These are phyloP conservation scores for Cynara cardunculus DNA, from an alignment of 129 eudicot genomes.

Conservation along the genomic window DNA sequence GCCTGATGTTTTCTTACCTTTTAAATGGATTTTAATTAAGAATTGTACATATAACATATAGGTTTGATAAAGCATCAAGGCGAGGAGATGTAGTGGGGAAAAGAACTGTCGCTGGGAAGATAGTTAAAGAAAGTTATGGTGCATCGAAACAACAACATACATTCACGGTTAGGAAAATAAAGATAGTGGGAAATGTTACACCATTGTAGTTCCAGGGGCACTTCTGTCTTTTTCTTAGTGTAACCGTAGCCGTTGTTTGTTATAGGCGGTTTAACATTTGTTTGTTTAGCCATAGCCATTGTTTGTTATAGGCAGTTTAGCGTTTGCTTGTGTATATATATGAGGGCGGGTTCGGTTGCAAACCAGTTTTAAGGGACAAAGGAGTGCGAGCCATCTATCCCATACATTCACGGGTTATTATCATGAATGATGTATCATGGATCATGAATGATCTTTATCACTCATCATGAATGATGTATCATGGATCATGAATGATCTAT, in stretches of 20 bases:
- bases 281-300: neutral
- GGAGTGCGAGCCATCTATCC: too few species aligned
- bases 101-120: slow-evolving; percentile 74
- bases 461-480: too few species aligned
- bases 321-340: neutral
- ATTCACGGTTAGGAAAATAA: slow-evolving; percentile 58
- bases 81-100: slow-evolving; percentile 40
- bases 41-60: slow-evolving; percentile 1
- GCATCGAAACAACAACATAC: slow-evolving; percentile 81
- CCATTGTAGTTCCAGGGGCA: neutral
- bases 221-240: neutral
- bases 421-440: too few species aligned
- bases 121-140: slow-evolving; percentile 87
- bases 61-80: slow-evolving; percentile 48
- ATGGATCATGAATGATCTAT: too few species aligned
- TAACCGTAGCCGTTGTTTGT: neutral
- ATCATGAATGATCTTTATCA: too few species aligned
- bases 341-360: too few species aligned
- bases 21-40: neutral
- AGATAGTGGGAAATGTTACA: neutral
- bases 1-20: neutral
- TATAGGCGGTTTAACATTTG: neutral
- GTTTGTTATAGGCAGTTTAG: neutral
- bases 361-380: too few species aligned
- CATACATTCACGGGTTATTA: too few species aligned